phyloP scores from a whole-genome alignment of 345 rosid species.

The Anacardium occidentale region DNA sequence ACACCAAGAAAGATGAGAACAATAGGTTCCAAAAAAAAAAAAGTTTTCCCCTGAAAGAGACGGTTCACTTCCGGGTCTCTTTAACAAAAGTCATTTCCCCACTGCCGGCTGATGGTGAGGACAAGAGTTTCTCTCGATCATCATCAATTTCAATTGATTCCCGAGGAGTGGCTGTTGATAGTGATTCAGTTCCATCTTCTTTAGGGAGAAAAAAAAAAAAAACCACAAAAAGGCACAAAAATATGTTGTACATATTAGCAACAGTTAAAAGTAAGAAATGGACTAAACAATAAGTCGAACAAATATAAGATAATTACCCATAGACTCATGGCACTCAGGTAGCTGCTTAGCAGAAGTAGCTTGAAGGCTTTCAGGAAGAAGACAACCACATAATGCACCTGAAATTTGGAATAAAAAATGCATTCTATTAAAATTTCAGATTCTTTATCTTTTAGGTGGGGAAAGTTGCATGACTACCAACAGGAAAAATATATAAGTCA shows the following conservation, averaged over 20 bases:
- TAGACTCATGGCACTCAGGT: slow-evolving; percentile 51
- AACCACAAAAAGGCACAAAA: slow-evolving; percentile 9
- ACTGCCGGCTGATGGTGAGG: slow-evolving; percentile 31
- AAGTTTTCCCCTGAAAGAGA: background rate
- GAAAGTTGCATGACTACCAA: background rate
- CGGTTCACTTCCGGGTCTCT: slow-evolving; percentile 34
- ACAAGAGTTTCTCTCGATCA: slow-evolving; percentile 53
- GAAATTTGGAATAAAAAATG: slow-evolving; percentile 18
- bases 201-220: slow-evolving; percentile 32
- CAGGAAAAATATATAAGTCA: background rate
- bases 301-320: slow-evolving; percentile 28
- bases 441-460: background rate
- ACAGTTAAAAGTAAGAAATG: background rate
- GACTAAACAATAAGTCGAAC: background rate
- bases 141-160: slow-evolving; percentile 51
- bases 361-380: slow-evolving; percentile 83
- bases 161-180: slow-evolving; percentile 32
- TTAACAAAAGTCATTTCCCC: slow-evolving; percentile 52
- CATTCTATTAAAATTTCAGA: background rate
- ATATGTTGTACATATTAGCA: background rate
- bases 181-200: slow-evolving; percentile 53
- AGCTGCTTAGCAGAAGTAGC: slow-evolving; percentile 60
- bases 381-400: slow-evolving; percentile 69
- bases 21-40: too few relatives aligned
- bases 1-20: background rate